Conservation (phyloP, 495 filamentous ascomycete genomes). For the Tuber calosporum region DNA sequence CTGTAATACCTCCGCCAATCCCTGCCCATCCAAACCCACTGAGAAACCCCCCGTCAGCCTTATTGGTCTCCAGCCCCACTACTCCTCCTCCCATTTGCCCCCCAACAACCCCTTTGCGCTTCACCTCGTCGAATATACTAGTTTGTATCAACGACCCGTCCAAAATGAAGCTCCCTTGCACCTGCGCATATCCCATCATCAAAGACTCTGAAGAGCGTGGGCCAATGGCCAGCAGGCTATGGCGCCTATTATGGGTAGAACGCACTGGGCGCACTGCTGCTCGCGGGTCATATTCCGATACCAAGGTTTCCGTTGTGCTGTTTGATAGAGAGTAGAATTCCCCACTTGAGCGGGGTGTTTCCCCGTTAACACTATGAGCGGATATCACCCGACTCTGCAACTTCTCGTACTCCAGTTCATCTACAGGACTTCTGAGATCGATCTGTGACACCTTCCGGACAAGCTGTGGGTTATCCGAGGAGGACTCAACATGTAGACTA, state of each 20-base stretch:
- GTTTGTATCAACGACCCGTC: slow-evolving; percentile 89
- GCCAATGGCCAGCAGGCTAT: slow-evolving; percentile 39
- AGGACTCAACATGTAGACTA: slow-evolving; percentile 26
- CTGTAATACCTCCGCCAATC: slow-evolving; percentile 79
- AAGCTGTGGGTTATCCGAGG: slow-evolving; percentile 23
- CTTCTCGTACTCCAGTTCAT: slow-evolving; percentile 34
- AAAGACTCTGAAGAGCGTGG: slow-evolving; percentile 59
- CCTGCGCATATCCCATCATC: slow-evolving; percentile 97
- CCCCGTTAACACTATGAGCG: slow-evolving; percentile 45
- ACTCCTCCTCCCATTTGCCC: slow-evolving; percentile 74
- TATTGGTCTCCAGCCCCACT: slow-evolving; percentile 67
- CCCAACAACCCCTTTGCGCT: slow-evolving; percentile 83
- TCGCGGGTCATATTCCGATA: slow-evolving; percentile 77
- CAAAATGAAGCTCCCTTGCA: slow-evolving; percentile 83
- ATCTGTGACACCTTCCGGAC: slow-evolving; percentile 36
- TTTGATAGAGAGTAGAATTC: slow-evolving; percentile 94
- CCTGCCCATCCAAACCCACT: slow-evolving; percentile 80
- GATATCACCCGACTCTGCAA: slow-evolving; percentile 35
- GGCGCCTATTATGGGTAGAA: slow-evolving; percentile 55
- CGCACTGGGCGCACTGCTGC: slow-evolving; percentile 49
- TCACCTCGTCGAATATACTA: slow-evolving; percentile 87
- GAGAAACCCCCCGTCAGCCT: slow-evolving; percentile 70
- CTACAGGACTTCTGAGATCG: slow-evolving; percentile 37
- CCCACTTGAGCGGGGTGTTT: slow-evolving; percentile 77
- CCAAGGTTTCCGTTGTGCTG: slow-evolving; percentile 84